These are phyloP conservation scores for Schizosaccharomyces japonicus DNA, from an alignment of 805 yeast genomes.

Conservation along the genomic window DNA sequence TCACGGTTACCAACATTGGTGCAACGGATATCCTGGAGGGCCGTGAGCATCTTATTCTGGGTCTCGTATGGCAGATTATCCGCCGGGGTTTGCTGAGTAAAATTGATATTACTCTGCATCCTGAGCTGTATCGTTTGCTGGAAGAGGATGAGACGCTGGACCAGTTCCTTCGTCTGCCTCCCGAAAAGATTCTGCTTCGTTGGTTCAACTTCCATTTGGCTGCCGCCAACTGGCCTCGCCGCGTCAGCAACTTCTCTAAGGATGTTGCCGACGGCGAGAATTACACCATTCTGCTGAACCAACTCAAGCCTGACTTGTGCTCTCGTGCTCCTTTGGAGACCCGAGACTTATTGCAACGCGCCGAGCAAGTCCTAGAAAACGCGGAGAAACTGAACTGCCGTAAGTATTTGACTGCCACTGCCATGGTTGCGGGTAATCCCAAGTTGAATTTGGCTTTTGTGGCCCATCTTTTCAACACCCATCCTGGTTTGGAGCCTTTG, in stretches of 20 bases:
- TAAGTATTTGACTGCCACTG: slow-evolving; percentile 79
- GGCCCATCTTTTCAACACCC: slow-evolving; percentile 86
- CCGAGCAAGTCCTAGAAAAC: slow-evolving; percentile 61
- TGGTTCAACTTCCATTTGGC: slow-evolving; percentile 94
- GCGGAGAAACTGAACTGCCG: slow-evolving; percentile 84
- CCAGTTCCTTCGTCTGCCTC: slow-evolving; percentile 87
- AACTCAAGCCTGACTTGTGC: slow-evolving; percentile 63
- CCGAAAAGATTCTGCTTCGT: slow-evolving; percentile 85
- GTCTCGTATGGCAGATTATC: slow-evolving; percentile 93
- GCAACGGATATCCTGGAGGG: slow-evolving; percentile 95
- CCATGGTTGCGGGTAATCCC: slow-evolving; percentile 89
- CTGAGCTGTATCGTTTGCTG: slow-evolving; percentile 78
- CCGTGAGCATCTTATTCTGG: slow-evolving; percentile 80
- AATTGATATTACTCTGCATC: slow-evolving; percentile 87
- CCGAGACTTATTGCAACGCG: slow-evolving; percentile 48
- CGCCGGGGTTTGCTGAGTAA: slow-evolving; percentile 85
- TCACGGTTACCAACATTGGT: slow-evolving; percentile 77
- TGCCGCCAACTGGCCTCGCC: slow-evolving; percentile 72
- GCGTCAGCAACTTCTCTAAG: slow-evolving; percentile 61
- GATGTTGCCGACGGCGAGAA: slow-evolving; percentile 91
- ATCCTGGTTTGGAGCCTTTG: slow-evolving; percentile 89
- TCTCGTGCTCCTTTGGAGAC: slow-evolving; percentile 66
- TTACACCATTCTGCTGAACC: slow-evolving; percentile 72
- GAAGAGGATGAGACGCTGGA: slow-evolving; percentile 95
- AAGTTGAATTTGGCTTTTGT: slow-evolving; percentile 90